phyloP scores from a whole-genome alignment of 1,284 basidiomycete species.

The Moniliophthora roreri region DNA sequence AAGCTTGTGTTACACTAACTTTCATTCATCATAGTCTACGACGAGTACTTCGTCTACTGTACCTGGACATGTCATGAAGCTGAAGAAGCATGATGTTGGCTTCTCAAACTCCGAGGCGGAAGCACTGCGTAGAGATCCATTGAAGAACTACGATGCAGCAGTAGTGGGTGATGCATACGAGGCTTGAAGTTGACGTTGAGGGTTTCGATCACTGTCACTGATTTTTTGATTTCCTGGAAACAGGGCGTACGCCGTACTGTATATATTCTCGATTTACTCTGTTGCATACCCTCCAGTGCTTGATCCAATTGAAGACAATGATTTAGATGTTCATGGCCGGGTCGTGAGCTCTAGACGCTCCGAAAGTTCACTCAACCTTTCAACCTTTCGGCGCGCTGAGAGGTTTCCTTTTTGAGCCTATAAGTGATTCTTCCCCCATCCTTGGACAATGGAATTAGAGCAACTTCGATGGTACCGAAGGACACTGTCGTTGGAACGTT shows the following conservation, averaged over 20 bases:
- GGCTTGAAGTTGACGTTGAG: neutral
- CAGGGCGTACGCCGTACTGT: no score
- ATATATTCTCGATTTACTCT: no score
- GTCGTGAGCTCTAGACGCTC: no score
- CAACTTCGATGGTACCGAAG: no score
- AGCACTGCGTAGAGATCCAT: slow-evolving; percentile 70
- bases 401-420: neutral
- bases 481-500: no score
- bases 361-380: no score
- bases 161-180: slow-evolving; percentile 13
- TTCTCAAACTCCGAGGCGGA: slow-evolving; percentile 61
- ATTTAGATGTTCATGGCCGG: no score
- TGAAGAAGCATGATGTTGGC: slow-evolving; percentile 42
- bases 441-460: no score
- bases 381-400: neutral
- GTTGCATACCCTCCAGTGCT: no score
- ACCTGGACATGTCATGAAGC: slow-evolving; percentile 62
- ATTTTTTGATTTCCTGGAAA: no score
- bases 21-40: neutral
- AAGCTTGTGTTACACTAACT: slow-evolving; percentile 11
- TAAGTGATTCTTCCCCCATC: no score
- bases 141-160: slow-evolving; percentile 64
- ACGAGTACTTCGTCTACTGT: slow-evolving; percentile 18
- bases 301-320: no score
- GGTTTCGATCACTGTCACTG: neutral